phyloP scores from a whole-genome alignment of 192 early-diverging fungal species.

The Martensiomyces pterosporus region DNA sequence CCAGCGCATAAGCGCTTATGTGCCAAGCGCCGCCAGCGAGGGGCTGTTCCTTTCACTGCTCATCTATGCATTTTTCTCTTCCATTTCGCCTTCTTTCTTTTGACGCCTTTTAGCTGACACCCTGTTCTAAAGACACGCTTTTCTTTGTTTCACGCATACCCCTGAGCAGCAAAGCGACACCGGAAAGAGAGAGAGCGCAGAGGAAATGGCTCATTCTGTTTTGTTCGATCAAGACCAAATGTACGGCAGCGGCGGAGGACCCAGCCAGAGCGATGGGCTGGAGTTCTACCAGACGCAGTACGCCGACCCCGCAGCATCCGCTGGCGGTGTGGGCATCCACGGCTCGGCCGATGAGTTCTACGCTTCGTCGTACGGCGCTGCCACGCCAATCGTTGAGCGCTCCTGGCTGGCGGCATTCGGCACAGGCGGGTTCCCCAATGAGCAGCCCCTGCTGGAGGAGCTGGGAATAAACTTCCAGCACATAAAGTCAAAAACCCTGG shows the following conservation, averaged over 20 bases:
- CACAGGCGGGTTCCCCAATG: slow-evolving; percentile 86
- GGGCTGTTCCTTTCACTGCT: background rate
- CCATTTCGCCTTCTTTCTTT: background rate
- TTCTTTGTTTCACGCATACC: background rate
- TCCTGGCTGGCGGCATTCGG: slow-evolving; percentile 73
- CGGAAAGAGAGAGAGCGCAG: too few species aligned
- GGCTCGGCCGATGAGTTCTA: slow-evolving; percentile 48
- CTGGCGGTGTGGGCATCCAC: slow-evolving; percentile 13
- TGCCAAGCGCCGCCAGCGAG: too few species aligned
- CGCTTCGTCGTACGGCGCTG: slow-evolving; percentile 43
- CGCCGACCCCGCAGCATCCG: slow-evolving; percentile 28
- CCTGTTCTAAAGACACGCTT: too few species aligned
- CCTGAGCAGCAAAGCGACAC: background rate
- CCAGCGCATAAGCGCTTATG: too few species aligned
- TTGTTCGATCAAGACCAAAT: slow-evolving; percentile 45
- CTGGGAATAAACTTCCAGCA: slow-evolving; percentile 93
- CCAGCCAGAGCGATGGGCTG: slow-evolving; percentile 30
- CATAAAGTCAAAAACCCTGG: slow-evolving; percentile 80
- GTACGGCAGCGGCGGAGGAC: slow-evolving; percentile 9
- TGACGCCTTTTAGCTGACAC: too few species aligned
- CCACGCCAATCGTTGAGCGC: slow-evolving; percentile 46
- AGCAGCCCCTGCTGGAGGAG: slow-evolving; percentile 93
- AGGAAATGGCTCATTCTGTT: slow-evolving; percentile 49
- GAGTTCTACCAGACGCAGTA: slow-evolving; percentile 51
- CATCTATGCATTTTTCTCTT: background rate